Conservation (phyloP, 1,139 yeast genomes). For the Zygoascus sp. region DNA sequence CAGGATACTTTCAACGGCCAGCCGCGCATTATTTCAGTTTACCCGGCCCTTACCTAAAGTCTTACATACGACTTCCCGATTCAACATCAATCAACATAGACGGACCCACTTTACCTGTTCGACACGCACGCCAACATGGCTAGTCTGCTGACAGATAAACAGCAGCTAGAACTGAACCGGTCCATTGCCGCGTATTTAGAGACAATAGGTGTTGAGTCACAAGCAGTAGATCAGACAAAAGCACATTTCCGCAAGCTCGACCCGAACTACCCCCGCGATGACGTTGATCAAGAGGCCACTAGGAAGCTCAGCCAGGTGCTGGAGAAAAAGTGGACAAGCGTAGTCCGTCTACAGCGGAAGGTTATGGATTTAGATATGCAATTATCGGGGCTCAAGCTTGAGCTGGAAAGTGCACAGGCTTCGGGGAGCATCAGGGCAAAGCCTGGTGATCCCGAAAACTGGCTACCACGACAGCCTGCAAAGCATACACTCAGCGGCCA, state of each 20-base stretch:
- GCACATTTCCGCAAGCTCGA: constrained; percentile 6
- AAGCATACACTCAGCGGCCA: constrained; percentile 51
- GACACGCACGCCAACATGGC: not conserved
- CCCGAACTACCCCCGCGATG: constrained; percentile 7
- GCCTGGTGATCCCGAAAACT: constrained; percentile 41
- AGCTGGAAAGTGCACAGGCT: constrained; percentile 35
- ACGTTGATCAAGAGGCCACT: not conserved
- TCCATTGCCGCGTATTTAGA: constrained; percentile 11
- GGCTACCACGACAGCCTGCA: constrained; percentile 65
- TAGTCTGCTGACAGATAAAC: constrained; percentile 19
- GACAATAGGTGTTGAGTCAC: not conserved
- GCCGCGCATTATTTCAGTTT: not conserved
- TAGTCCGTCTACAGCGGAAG: constrained; percentile 69
- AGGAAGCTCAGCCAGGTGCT: constrained; percentile 36
- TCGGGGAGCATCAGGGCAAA: constrained; percentile 16
- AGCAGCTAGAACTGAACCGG: constrained; percentile 19
- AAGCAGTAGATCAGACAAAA: not conserved
- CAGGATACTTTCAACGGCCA: too few relatives aligned
- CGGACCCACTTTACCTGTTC: not conserved
- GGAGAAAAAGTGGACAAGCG: constrained; percentile 88
- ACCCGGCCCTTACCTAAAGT: not conserved
- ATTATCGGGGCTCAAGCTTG: constrained; percentile 40
- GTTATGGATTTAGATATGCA: constrained; percentile 54
- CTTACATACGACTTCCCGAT: not conserved
- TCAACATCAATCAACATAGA: not conserved